Conservation (phyloP, 2,329 filamentous ascomycete genomes). For the Verticillium nonalfalfae region DNA sequence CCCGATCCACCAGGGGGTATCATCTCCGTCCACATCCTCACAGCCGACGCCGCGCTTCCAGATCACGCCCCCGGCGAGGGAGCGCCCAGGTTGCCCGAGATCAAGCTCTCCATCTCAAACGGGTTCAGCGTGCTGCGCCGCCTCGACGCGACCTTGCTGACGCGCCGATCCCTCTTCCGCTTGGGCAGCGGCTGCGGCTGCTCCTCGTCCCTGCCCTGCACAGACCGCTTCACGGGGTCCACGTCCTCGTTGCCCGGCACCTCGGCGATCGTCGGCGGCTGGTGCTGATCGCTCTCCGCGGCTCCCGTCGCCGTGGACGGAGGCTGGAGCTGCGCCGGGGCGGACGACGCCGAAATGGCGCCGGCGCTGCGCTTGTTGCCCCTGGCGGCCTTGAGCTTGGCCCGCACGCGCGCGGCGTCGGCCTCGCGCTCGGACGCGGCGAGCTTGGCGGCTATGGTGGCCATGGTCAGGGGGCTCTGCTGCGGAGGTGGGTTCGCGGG, state of each 20-base stretch:
- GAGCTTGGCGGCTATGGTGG: conserved; percentile 55
- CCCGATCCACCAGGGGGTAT: neutral
- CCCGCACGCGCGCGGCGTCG: conserved; percentile 55
- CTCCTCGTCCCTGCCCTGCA: conserved; percentile 1
- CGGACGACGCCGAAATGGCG: conserved; percentile 13
- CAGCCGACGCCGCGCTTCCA: neutral
- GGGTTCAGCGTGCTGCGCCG: conserved; percentile 70
- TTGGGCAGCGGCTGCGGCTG: conserved; percentile 21
- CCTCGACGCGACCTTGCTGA: conserved; percentile 51
- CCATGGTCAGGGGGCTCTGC: conserved; percentile 55
- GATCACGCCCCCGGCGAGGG: neutral
- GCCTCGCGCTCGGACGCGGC: conserved; percentile 59
- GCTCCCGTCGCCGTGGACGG: conserved; percentile 8
- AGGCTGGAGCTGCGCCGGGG: conserved; percentile 7
- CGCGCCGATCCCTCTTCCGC: conserved; percentile 46
- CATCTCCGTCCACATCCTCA: neutral
- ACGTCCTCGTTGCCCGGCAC: conserved; percentile 16
- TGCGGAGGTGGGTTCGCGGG: conserved; percentile 32
- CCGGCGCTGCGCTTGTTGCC: conserved; percentile 18
- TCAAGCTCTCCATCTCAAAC: conserved; percentile 65
- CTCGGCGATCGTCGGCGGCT: neutral
- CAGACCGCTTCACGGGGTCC: conserved; percentile 25
- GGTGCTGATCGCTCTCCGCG: neutral
- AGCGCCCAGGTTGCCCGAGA: conserved; percentile 29
- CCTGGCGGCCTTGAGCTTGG: conserved; percentile 52